Evolutionary conservation across 1,284 basidiomycete genomes (phyloP), one percentile per base, ranked within the genome.

Genomic region (Albatrellus sp.): DNA sequence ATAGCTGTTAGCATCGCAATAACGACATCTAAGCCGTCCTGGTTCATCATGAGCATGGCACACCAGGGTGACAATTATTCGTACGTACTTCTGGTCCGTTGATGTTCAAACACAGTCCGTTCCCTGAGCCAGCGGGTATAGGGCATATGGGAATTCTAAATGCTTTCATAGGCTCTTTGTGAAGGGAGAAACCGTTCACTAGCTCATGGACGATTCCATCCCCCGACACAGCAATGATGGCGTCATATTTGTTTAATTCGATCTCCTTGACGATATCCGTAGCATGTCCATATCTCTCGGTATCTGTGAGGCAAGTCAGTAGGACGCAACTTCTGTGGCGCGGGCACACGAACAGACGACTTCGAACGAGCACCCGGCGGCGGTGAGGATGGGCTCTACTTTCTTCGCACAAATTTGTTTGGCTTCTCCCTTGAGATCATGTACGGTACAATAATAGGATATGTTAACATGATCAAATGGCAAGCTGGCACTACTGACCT

Each of bases 191-290:
- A 2, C 93, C 96, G 57, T 98, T 98, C 56, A 96, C 58, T n/a
- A 94, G 70, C 62, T 98, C 93, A 57, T 93, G 89, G 7, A 92
- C 58, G 36, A 91, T 70, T 5, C 93, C 93, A 58, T 98, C 93
- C 0, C 93, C 93, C 0, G 90, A 92, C 17, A 94, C 76, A 7
- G 80, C 66, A n/a, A 89, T 75, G 30, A 97, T 62, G 0, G 81
- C 89, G 54, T 90, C 90, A 50, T 77, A 89, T 1, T 65, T 53
- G 9, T 73, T 65, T 1, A 91, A 64, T 0, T 72, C 57, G 28
- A 92, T 64, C 0, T 68, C 63, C 48, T 72, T 70, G 0, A 72
- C 80, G 42, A 92, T 70, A 43, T 90, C 80, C 29, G 66, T 63
- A 0, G 88, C 92, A 60, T 98, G 89, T 31, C 39, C 44, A 13